A percentile compares a stretch with the other conserved stretches of the same genome.
phyloP scores from a whole-genome alignment of 2,329 filamentous ascomycete species.

The Alternaria gansuensis region DNA sequence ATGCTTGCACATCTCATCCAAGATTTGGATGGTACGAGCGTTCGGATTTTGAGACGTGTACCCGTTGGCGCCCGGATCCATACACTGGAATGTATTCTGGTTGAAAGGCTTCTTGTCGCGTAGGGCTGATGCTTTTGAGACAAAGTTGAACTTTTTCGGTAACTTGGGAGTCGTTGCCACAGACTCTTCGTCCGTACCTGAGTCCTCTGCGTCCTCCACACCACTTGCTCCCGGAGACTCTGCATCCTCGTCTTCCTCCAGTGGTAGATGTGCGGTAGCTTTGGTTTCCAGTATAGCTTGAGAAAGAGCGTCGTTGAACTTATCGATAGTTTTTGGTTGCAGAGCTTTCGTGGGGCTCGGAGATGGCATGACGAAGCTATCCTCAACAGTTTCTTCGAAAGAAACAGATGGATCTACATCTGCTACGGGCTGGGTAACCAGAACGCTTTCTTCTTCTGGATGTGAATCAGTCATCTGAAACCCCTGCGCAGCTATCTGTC shows the following conservation, averaged over 20 bases:
- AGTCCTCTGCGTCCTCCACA: constrained; percentile 33
- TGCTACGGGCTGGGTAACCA: constrained; percentile 16
- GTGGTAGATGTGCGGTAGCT: constrained; percentile 65
- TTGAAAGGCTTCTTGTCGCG: constrained; percentile 36
- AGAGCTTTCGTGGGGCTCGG: constrained; percentile 13
- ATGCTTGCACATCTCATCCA: constrained; percentile 81
- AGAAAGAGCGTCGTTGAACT: constrained; percentile 66
- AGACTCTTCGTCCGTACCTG: constrained; percentile 37
- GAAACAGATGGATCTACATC: constrained; percentile 10
- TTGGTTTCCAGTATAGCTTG: constrained; percentile 70
- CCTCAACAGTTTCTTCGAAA: constrained; percentile 37
- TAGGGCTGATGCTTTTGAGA: constrained; percentile 17
- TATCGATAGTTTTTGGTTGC: constrained; percentile 2
- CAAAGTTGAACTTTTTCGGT: constrained; percentile 14
- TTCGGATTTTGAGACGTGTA: constrained; percentile 71
- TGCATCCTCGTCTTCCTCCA: constrained; percentile 54
- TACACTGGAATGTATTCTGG: constrained; percentile 64
- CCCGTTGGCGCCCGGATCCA: constrained; percentile 63
- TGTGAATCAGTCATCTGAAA: constrained; percentile 51
- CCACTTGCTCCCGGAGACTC: constrained; percentile 37
- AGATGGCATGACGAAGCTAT: constrained; percentile 40
- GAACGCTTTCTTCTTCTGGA: constrained; percentile 45
- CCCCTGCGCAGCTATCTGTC: constrained; percentile 52
- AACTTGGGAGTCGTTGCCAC: constrained; percentile 26
- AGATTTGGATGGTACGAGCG: constrained; percentile 74